phyloP scores from a whole-genome alignment of 2,329 filamentous ascomycete genomes.

The Fusarium heterosporum region DNA sequence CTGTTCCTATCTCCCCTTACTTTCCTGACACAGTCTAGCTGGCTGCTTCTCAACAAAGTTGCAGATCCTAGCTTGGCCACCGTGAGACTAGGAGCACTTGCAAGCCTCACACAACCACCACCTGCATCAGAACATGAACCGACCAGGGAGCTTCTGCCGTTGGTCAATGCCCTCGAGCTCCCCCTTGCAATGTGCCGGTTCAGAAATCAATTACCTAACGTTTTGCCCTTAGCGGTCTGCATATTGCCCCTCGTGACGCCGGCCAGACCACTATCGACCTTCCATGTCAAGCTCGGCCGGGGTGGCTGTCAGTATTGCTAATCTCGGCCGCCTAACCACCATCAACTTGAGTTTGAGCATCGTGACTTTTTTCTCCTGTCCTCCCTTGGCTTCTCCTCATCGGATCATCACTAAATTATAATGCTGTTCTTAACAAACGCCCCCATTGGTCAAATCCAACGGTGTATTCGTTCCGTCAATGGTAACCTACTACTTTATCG shows the following conservation, averaged over 20 bases:
- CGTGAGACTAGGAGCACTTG: slow-evolving; percentile 27
- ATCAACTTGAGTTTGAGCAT: slow-evolving; percentile 35
- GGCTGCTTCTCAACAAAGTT: slow-evolving; percentile 27
- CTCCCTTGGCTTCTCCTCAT: slow-evolving; percentile 22
- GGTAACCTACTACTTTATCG: neutral
- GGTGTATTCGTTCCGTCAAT: slow-evolving; percentile 19
- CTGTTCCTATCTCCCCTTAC: slow-evolving; percentile 21
- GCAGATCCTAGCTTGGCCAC: slow-evolving; percentile 30
- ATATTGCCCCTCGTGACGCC: slow-evolving; percentile 32
- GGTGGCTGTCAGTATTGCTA: slow-evolving; percentile 17
- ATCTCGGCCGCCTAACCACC: slow-evolving; percentile 23
- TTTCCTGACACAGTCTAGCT: slow-evolving; percentile 39
- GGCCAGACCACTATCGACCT: slow-evolving; percentile 28
- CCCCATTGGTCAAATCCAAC: slow-evolving; percentile 37
- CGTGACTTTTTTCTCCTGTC: slow-evolving; percentile 43
- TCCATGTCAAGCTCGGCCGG: slow-evolving; percentile 26
- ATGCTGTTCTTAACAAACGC: slow-evolving; percentile 20
- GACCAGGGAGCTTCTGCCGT: slow-evolving; percentile 21
- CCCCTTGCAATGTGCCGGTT: slow-evolving; percentile 31
- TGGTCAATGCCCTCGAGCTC: slow-evolving; percentile 35
- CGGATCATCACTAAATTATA: slow-evolving; percentile 9
- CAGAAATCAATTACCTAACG: slow-evolving; percentile 42
- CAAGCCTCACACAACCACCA: slow-evolving; percentile 30
- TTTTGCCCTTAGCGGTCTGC: slow-evolving; percentile 43
- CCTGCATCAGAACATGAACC: neutral